Percentiles rank a stretch among this genome's conserved stretches.
Conservation (phyloP, 1,139 yeast species). For the Yamadazyma spencermartinsiae region DNA sequence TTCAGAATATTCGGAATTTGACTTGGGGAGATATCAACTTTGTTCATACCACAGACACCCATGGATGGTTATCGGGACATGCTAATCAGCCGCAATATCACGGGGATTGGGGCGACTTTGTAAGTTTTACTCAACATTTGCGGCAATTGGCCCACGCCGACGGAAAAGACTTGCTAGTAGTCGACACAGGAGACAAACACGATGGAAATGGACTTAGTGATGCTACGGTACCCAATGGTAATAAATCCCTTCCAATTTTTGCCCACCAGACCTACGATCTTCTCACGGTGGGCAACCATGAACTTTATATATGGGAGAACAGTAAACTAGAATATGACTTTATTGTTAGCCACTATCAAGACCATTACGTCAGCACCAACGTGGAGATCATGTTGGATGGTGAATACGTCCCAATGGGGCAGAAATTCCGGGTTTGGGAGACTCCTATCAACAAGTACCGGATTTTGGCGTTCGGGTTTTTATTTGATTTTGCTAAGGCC, state of each 20-base stretch:
- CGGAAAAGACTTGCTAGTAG: conserved; percentile 63
- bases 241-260: conserved; percentile 61
- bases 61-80: conserved; percentile 94
- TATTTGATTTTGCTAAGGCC: conserved; percentile 71
- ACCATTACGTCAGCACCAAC: conserved; percentile 74
- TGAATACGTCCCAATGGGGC: conserved; percentile 65
- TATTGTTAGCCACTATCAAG: conserved; percentile 59
- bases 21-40: conserved; percentile 75
- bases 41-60: conserved; percentile 93
- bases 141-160: conserved; percentile 40
- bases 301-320: conserved; percentile 71
- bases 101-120: conserved; percentile 92
- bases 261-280: conserved; percentile 71
- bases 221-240: conserved; percentile 72
- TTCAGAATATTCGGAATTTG: conserved; percentile 41
- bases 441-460: conserved; percentile 56
- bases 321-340: conserved; percentile 65
- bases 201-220: conserved; percentile 94
- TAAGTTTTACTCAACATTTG: conserved; percentile 63
- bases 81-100: conserved; percentile 69
- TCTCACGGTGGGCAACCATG: conserved; percentile 90
- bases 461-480: conserved; percentile 72
- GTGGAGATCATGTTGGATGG: conserved; percentile 64
- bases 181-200: conserved; percentile 92
- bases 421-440: conserved; percentile 59